Conservation (phyloP, 75 land plant genomes). For the Sequoiadendron giganteum region DNA sequence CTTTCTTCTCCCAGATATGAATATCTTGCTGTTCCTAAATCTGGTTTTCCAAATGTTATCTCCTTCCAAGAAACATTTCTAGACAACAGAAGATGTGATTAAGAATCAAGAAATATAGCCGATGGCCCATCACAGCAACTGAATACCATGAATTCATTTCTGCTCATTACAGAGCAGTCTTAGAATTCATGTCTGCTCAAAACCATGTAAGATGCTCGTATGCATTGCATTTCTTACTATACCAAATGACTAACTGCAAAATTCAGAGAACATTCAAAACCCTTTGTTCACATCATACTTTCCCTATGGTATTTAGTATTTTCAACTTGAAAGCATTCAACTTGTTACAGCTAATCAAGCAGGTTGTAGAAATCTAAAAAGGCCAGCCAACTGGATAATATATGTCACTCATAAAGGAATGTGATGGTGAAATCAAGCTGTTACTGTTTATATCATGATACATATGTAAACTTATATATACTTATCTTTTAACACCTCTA, state of each 20-base stretch:
- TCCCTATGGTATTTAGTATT: conserved; percentile 1
- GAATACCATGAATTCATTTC: background rate
- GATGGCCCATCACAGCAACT: background rate
- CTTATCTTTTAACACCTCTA: background rate
- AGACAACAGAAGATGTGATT: background rate
- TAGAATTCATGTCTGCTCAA: background rate
- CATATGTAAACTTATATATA: background rate
- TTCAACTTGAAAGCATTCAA: background rate
- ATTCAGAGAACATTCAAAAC: background rate
- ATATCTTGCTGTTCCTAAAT: background rate
- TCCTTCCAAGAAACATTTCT: background rate
- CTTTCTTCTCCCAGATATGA: background rate
- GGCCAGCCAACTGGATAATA: background rate
- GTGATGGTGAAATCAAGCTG: background rate
- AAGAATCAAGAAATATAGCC: background rate
- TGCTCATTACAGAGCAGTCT: no score
- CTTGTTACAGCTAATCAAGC: background rate
- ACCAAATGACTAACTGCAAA: background rate
- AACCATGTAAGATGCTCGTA: background rate
- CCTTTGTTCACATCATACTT: background rate
- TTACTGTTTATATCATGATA: background rate
- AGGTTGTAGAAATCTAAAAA: background rate
- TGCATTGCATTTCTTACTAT: background rate
- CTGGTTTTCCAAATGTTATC: background rate
- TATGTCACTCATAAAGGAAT: background rate